Conservation (phyloP, 305 asterid genomes). For the Fraxinus albicans region DNA sequence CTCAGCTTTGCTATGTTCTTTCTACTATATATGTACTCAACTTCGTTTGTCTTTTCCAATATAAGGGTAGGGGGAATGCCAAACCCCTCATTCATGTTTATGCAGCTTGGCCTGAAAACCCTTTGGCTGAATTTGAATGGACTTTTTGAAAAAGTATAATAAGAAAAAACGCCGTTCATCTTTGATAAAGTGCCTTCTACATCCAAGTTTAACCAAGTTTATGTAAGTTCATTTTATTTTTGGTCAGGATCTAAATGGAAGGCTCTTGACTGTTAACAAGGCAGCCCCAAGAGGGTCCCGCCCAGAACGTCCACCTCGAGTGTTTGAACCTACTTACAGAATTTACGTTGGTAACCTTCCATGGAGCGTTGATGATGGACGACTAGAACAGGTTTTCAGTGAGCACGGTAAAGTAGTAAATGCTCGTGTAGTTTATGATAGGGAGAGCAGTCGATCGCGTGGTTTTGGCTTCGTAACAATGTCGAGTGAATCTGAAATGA, state of each 20-base stretch:
- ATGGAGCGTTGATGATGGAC: conserved; percentile 68
- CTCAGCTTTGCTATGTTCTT: background rate
- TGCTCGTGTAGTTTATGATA: conserved; percentile 74
- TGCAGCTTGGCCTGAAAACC: background rate
- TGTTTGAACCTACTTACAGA: conserved; percentile 45
- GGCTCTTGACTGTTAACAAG: conserved; percentile 72
- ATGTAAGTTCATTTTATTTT: background rate
- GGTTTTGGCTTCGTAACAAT: conserved; percentile 91
- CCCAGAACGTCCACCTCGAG: conserved; percentile 65
- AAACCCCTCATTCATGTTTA: background rate
- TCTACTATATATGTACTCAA: background rate
- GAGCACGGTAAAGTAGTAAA: conserved; percentile 76
- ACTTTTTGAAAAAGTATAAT: background rate
- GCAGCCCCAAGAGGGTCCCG: conserved; percentile 79
- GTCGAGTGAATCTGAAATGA: conserved; percentile 76
- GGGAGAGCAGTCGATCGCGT: conserved; percentile 81
- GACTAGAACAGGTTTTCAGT: conserved; percentile 72
- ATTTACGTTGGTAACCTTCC: conserved; percentile 88
- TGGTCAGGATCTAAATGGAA: conserved; percentile 74
- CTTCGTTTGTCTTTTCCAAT: background rate
- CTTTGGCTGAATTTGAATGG: background rate
- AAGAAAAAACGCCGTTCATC: background rate
- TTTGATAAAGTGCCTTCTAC: background rate
- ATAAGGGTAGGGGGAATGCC: background rate
- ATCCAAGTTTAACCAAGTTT: background rate